Conservation (phyloP, 2,329 filamentous ascomycete species). For the Alternaria triticimaculans region DNA sequence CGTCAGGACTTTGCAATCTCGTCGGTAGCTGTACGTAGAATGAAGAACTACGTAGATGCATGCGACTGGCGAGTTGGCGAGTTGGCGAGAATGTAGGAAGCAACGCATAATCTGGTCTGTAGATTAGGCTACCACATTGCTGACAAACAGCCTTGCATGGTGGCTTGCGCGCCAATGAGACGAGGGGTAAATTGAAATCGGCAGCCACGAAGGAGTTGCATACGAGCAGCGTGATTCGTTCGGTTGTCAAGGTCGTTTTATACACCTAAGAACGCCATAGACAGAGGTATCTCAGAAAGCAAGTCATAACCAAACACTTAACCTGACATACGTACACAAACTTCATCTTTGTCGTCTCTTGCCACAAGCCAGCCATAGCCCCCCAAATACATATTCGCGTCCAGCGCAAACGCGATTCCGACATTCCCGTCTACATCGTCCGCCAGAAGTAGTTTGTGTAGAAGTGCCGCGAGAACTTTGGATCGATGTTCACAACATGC, state of each 20-base stretch:
- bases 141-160: neutral
- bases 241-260: neutral
- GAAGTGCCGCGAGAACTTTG: conserved; percentile 88
- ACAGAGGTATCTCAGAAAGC: conserved; percentile 14
- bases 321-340: too few relatives aligned
- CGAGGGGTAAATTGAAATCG: fast-evolving
- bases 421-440: conserved; percentile 67
- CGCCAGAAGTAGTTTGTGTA: conserved; percentile 98
- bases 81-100: neutral
- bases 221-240: neutral
- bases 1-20: too few relatives aligned
- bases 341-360: too few relatives aligned
- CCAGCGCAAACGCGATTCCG: neutral
- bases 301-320: neutral
- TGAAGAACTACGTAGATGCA: too few relatives aligned
- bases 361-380: too few relatives aligned
- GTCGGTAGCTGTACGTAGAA: too few relatives aligned
- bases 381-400: too few relatives aligned
- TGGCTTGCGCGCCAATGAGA: neutral
- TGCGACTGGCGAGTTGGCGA: too few relatives aligned
- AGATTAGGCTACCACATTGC: neutral
- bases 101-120: neutral
- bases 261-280: conserved; percentile 1
- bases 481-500: conserved; percentile 91
- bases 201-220: too few relatives aligned